Conservation (phyloP, 1,139 yeast genomes). For the Candida dubliniensis region DNA sequence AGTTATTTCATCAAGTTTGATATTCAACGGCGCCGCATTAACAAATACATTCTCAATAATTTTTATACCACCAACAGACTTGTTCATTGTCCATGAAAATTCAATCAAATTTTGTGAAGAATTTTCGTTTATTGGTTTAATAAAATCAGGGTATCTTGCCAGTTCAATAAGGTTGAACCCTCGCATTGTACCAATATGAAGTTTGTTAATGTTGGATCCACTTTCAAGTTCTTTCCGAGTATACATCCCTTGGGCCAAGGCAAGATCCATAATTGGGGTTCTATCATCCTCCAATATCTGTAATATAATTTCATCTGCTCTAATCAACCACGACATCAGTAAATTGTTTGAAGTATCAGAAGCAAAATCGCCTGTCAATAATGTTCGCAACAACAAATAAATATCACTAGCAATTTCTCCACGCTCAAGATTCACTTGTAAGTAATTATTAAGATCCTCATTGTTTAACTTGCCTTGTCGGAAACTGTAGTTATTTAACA, state of each 20-base stretch:
- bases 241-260: conserved; percentile 38
- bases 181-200: conserved; percentile 48
- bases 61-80: conserved; percentile 68
- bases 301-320: conserved; percentile 50
- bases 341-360: conserved; percentile 15
- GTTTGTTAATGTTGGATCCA: conserved; percentile 41
- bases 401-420: conserved; percentile 35
- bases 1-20: conserved; percentile 61
- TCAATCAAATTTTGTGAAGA: conserved; percentile 34
- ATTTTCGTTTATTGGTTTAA: conserved; percentile 31
- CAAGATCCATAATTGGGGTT: conserved; percentile 42
- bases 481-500: conserved; percentile 38
- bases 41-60: conserved; percentile 56
- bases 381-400: conserved; percentile 38
- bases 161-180: conserved; percentile 37
- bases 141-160: conserved; percentile 36
- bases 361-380: conserved; percentile 39
- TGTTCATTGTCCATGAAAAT: conserved; percentile 63
- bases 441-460: conserved; percentile 38
- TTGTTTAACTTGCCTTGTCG: conserved; percentile 34
- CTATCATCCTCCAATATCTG: conserved; percentile 48
- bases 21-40: conserved; percentile 52
- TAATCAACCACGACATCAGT: conserved; percentile 53
- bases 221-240: conserved; percentile 51
- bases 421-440: conserved; percentile 28